phyloP scores from a whole-genome alignment of 2,329 filamentous ascomycete genomes.

The Pseudopyricularia javanii region DNA sequence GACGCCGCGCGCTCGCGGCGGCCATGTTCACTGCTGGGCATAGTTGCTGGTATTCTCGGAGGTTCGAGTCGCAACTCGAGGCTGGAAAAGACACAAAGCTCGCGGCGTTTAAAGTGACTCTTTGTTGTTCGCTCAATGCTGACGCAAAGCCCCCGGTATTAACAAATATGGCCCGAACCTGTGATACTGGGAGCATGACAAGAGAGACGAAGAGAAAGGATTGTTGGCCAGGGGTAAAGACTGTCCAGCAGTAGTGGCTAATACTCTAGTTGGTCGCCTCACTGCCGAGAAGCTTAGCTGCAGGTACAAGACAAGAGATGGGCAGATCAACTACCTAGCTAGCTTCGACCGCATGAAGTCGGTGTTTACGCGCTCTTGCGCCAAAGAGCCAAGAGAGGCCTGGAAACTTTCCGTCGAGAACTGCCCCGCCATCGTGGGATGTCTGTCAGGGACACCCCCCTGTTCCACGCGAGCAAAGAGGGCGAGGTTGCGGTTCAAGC shows the following conservation, averaged over 20 bases:
- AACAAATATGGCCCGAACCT: neutral
- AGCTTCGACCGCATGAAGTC: neutral
- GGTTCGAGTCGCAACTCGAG: neutral
- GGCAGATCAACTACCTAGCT: neutral
- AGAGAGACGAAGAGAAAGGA: neutral
- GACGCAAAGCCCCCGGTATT: neutral
- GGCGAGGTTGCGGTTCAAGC: neutral
- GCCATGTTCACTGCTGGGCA: conserved; percentile 6
- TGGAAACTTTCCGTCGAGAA: neutral
- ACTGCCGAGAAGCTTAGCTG: neutral
- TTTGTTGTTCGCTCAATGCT: neutral
- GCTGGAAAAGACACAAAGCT: neutral
- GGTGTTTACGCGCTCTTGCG: too few species aligned
- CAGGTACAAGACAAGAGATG: neutral
- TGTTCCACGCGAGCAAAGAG: too few species aligned
- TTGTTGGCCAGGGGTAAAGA: neutral
- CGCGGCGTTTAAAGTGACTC: neutral
- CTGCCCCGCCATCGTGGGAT: neutral
- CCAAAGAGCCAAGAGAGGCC: too few species aligned
- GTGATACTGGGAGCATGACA: neutral
- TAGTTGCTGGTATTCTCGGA: neutral
- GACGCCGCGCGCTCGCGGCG: conserved; percentile 15
- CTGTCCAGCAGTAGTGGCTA: neutral
- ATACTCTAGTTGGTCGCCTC: neutral
- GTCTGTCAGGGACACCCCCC: neutral